Conservation (phyloP, 352 stramenopile species). For the Phytophthora cactorum region DNA sequence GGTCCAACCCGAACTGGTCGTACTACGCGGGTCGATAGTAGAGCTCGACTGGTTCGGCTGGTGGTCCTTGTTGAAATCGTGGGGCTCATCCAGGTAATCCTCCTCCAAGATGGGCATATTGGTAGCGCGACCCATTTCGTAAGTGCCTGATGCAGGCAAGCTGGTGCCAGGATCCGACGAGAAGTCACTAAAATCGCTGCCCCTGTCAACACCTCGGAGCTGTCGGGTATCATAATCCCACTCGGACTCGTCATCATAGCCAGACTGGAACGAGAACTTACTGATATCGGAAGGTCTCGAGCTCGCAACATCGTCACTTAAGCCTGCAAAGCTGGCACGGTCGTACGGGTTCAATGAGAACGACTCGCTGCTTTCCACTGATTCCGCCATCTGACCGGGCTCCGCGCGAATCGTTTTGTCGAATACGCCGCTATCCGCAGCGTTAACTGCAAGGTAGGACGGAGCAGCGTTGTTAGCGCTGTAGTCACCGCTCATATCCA, state of each 20-base stretch:
- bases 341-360: slow-evolving; percentile 80
- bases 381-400: slow-evolving; percentile 17
- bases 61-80: slow-evolving; percentile 25
- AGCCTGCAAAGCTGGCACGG: slow-evolving; percentile 72
- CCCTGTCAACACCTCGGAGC: slow-evolving; percentile 31
- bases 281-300: slow-evolving; percentile 59
- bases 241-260: slow-evolving; percentile 73
- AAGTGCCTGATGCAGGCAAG: slow-evolving; percentile 49
- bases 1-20: slow-evolving; percentile 63
- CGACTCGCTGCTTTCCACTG: slow-evolving; percentile 49
- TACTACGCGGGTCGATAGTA: slow-evolving; percentile 44
- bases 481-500: slow-evolving; percentile 46
- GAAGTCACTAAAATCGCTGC: slow-evolving; percentile 42
- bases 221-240: slow-evolving; percentile 73
- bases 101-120: slow-evolving; percentile 76
- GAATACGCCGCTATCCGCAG: slow-evolving; percentile 35
- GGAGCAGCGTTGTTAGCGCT: slow-evolving; percentile 40
- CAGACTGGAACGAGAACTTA: slow-evolving; percentile 83
- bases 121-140: slow-evolving; percentile 44
- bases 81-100: slow-evolving; percentile 43
- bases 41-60: slow-evolving; percentile 24
- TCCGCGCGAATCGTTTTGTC: slow-evolving; percentile 38
- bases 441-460: slow-evolving; percentile 45
- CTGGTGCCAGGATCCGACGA: slow-evolving; percentile 45
- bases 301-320: slow-evolving; percentile 56